Evolutionary conservation across 768 basidiomycete species (phyloP).

Genomic region (Suillus hirtellus): DNA sequence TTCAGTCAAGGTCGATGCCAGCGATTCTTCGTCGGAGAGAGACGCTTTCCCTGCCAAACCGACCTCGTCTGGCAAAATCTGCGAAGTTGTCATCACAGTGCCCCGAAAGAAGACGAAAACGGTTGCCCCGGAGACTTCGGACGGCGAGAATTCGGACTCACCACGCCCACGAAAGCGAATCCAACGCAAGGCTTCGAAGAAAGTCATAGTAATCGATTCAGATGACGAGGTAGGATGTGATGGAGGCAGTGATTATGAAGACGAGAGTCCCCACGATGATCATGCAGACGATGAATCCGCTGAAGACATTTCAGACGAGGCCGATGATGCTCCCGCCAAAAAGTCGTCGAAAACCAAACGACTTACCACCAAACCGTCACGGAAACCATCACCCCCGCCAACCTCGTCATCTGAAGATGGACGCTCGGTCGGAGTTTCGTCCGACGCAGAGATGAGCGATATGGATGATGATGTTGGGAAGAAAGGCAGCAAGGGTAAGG

Average conservation of each 20-base stretch:
- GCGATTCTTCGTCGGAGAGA: slow-evolving; percentile 21
- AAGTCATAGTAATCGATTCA: slow-evolving; percentile 45
- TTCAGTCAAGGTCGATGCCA: slow-evolving; percentile 18
- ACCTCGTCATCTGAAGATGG: slow-evolving; percentile 33
- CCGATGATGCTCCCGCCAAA: slow-evolving; percentile 20
- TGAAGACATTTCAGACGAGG: slow-evolving; percentile 30
- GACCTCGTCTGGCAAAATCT: slow-evolving; percentile 40
- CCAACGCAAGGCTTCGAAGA: slow-evolving; percentile 39
- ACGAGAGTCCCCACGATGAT: slow-evolving; percentile 18
- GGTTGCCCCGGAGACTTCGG: slow-evolving; percentile 21
- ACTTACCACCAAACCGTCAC: slow-evolving; percentile 25
- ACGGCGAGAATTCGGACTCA: slow-evolving; percentile 38
- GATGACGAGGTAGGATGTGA: slow-evolving; percentile 48
- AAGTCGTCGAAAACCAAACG: slow-evolving; percentile 22
- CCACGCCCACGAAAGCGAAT: slow-evolving; percentile 38
- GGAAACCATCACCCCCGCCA: slow-evolving; percentile 23
- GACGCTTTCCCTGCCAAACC: slow-evolving; percentile 30
- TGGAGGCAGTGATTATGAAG: slow-evolving; percentile 33
- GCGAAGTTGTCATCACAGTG: slow-evolving; percentile 60
- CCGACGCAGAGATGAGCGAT: slow-evolving; percentile 24
- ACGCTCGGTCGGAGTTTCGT: slow-evolving; percentile 21
- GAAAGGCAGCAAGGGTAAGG: slow-evolving; percentile 23
- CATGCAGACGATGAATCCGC: slow-evolving; percentile 39
- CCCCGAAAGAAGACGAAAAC: slow-evolving; percentile 21
- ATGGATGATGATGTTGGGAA: slow-evolving; percentile 29